phyloP scores from a whole-genome alignment of 1,139 yeast genomes.

The Nakaseomyces nivariensis region DNA sequence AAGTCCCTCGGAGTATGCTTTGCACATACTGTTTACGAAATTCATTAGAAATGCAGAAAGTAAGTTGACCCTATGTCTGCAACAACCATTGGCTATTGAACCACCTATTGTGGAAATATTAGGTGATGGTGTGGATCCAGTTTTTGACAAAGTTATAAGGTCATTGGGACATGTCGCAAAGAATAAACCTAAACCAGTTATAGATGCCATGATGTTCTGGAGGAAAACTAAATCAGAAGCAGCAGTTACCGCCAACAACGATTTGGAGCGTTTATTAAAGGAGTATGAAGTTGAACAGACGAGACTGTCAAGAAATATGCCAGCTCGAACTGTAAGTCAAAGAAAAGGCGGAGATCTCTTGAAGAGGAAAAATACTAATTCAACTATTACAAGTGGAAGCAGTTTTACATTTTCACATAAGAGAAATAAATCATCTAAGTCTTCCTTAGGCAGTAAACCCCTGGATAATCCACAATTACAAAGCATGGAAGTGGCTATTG shows the following conservation, averaged over 20 bases:
- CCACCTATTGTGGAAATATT: slow-evolving; percentile 76
- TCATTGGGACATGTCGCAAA: slow-evolving; percentile 87
- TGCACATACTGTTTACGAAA: slow-evolving; percentile 89
- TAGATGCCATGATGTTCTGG: slow-evolving; percentile 98
- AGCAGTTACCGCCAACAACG: slow-evolving; percentile 63
- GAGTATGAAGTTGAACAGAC: slow-evolving; percentile 20
- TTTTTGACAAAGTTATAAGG: slow-evolving; percentile 74
- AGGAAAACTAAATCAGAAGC: slow-evolving; percentile 83
- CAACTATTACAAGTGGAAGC: slow-evolving; percentile 15
- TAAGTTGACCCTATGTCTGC: slow-evolving; percentile 65
- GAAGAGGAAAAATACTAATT: slow-evolving; percentile 23
- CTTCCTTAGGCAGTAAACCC: slow-evolving; percentile 17
- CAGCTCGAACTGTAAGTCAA: not conserved
- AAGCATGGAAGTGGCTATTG: slow-evolving; percentile 36
- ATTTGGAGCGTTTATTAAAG: slow-evolving; percentile 33
- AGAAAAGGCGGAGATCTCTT: slow-evolving; percentile 4
- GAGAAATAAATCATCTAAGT: slow-evolving; percentile 32
- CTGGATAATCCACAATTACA: slow-evolving; percentile 21
- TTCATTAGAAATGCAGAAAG: slow-evolving; percentile 90
- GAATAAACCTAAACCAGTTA: slow-evolving; percentile 87
- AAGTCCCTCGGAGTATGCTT: slow-evolving; percentile 85
- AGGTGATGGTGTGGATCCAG: slow-evolving; percentile 78
- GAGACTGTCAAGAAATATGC: slow-evolving; percentile 8
- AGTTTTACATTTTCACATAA: slow-evolving; percentile 24
- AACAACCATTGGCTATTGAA: slow-evolving; percentile 58